phyloP scores from a whole-genome alignment of 176 grass and related monocot species.

The Eremochloa ophiuroides region DNA sequence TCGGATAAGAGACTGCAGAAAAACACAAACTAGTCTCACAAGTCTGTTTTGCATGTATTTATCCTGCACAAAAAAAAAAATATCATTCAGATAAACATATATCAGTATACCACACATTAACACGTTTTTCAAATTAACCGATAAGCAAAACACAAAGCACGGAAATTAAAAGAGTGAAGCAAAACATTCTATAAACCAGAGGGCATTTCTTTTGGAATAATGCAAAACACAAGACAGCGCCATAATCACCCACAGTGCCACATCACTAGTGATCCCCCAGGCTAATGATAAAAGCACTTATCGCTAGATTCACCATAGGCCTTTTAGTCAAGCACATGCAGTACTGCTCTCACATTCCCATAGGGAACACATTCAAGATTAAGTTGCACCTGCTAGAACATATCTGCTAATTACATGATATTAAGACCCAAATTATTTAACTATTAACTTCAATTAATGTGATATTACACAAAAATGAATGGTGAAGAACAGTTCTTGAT shows the following conservation, averaged over 20 bases:
- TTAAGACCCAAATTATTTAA: not conserved
- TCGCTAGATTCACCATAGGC: not conserved
- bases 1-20: constrained; percentile 91
- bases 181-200: not conserved
- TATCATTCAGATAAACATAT: not conserved
- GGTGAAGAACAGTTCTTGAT: not conserved
- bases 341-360: not conserved
- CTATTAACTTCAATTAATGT: constrained; percentile 4
- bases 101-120: not conserved
- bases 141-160: not conserved
- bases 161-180: not conserved
- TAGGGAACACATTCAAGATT: not conserved
- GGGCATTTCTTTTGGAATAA: not conserved
- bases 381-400: not conserved
- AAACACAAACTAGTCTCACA: constrained; percentile 97
- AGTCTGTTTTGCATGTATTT: constrained; percentile 99
- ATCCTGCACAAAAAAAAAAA: constrained; percentile 53
- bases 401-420: not conserved
- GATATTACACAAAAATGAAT: not conserved
- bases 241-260: not conserved
- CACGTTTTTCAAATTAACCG: not conserved
- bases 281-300: not conserved
- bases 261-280: not conserved
- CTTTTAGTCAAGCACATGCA: constrained; percentile 3
- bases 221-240: not conserved